Base-by-base conservation (phyloP, 345 rosid genomes). In the Salix dunnii region DNA sequence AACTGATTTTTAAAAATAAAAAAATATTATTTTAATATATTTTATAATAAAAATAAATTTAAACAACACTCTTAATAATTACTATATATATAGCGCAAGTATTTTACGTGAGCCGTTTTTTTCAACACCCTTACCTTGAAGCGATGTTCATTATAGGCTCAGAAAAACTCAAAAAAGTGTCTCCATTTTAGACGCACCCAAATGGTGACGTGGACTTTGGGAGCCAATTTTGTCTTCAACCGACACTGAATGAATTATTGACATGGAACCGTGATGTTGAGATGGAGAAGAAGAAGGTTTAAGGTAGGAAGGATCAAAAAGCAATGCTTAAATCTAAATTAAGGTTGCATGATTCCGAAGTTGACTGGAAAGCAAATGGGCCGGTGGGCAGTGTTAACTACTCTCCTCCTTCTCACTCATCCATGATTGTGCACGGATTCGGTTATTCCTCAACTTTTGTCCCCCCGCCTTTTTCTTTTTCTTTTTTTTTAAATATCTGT, bases 301-400 rank as follows among this genome's bases (percentile, higher is more conserved):
- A 17, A 14, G 13, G 23, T 14, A 68, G 66, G 78, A 78, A 63
- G 80, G 33, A 72, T 72, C 60, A 46, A 53, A 77, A 73, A 30
- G 64, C 30, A 61, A 13, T 31, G 53, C 12, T 73, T 61, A 3
- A 68, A 31, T 66, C 35, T 40, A 51, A 61, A 62, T 9, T 58
- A 2, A 77, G 33, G 73, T 8, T 28, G 58, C 14, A 62, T 49
- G 38, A 33, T 42, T 60, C 21, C 4, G 63, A 18, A 3, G 69
- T 35, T 71, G 67, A 64, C 46, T 35, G 18, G 20, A 46, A 49
- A 63, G 73, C 28, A 79, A 77, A 72, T 77, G 77, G 82, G 87
- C 30, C 78, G 77, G 84, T 67, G 27, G 61, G 14, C 10, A 13
- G 8, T 5, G 28, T 8, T 21, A 20, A 21, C 60, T 2, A 7